Base-by-base conservation (phyloP, 2,329 filamentous ascomycete species). In the Lachnellula occidentalis region DNA sequence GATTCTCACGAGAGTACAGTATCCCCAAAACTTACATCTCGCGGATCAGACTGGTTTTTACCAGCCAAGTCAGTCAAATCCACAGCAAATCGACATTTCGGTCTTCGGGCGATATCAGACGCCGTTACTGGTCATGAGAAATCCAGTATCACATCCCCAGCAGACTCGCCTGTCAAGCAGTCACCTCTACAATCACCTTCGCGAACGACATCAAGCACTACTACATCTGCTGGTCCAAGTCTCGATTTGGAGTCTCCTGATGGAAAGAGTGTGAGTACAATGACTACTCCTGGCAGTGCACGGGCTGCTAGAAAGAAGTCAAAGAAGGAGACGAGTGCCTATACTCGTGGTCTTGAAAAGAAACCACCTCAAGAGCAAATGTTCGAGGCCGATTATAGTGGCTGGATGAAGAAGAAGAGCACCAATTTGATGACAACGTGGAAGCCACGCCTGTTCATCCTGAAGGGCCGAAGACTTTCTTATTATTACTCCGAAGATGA, bases 391-490 rank as follows among this genome's bases (percentile, higher is more conserved):
- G 92, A 99, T 67, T 97, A 96, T 70, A 92, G 87, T 66, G 94
- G 94, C 1, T 99, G 94, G 94, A 99, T 99, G 94, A 97, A 94
- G 78, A 99, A 99, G 79, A 92, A 95, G 72, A 96, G 90, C 56
- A 92, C 90, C 1, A 94, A 92, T 66, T 77, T 97, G 34, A 96
- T 99, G 86, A 91, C 91, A 2, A 96, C 92, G 1, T 99, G 94
- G 94, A 99, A 97, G 68, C 88, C 92, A 12, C 86, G 94, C 12
- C 79, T 97, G n/a, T 99, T 99, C 67, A 86, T 99, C 7, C 82
- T 99, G 55, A 92, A 91, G 66, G 94, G 94, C 31, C 85, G 92
- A 50, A 86, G 94, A 4, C 76, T 99, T 31, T 91, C 92, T 0
- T 99, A 99, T 74, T 99, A 95, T 73, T 99, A 99, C 70, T 89